Base-by-base conservation (phyloP, 1,284 basidiomycete species). In the Gastroboletus turbinatus region DNA sequence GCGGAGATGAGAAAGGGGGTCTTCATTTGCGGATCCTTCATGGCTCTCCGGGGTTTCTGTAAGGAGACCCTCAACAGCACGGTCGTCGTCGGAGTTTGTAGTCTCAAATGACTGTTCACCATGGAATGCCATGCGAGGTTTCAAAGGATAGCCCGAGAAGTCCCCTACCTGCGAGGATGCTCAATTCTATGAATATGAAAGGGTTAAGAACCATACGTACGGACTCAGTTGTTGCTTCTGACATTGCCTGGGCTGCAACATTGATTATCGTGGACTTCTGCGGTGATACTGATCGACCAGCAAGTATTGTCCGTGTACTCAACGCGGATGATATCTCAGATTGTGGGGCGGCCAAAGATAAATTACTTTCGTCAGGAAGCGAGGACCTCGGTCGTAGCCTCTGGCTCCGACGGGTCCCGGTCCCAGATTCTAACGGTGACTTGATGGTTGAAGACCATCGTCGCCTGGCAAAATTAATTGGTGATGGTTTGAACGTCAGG, bases 401-500 rank as follows among this genome's bases (percentile, higher is more conserved):
- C 50, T 72, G 70, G 57, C 72, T 74, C 44, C 69, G 71, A 44
- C 69, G 60, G 36, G 65, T 63, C 54, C 65, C 63, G 32, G 60
- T 59, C 65, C 67, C 61, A 60, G 63, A 60, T 52, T 73, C 67
- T 57, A 67, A 59, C 51, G 72, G 65, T 49, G 72, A 69, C 56
- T 66, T 67, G 57, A 61, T 49, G 30, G 63, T 56, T 50, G 77
- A 74, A 53, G 76, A 78, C 82, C 82, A 83, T 43, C 81, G 77
- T 51, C 79, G 77, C 56, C 74, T 76, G 13, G 82, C 81, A 59
- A 81, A 77, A 64, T 78, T 81, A 71, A 78, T 73, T 16, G 82
- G 81, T 43, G 78, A 78, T 23, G 82, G 82, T 57, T 77, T 79
- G 67, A 77, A 76, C 30, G 76, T 68, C 60, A 73, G 69, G 56